phyloP scores from a whole-genome alignment of 2,329 filamentous ascomycete species.

The Fusarium caatingaense region DNA sequence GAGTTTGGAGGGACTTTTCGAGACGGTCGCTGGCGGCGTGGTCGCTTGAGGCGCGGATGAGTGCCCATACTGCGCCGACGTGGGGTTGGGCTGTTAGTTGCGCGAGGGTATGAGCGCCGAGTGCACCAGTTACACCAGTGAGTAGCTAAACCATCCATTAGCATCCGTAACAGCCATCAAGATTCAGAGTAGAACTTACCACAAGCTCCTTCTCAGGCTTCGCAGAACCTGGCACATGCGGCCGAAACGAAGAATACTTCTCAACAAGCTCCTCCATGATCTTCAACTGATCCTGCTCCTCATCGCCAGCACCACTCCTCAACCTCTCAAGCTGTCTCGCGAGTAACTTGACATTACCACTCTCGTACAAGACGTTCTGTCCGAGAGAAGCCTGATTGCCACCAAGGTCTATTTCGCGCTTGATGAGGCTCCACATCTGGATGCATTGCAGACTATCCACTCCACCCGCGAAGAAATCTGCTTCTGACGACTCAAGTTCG shows the following conservation, averaged over 20 bases:
- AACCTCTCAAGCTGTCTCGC: constrained; percentile 42
- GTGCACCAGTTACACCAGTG: constrained; percentile 70
- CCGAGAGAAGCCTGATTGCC: constrained; percentile 55
- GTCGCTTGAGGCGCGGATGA: constrained; percentile 33
- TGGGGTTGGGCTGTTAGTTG: constrained; percentile 68
- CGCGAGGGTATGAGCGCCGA: constrained; percentile 68
- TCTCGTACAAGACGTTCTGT: constrained; percentile 70
- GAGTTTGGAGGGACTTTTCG: constrained; percentile 16
- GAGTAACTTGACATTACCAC: constrained; percentile 46
- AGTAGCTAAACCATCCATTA: constrained; percentile 52
- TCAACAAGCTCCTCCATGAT: constrained; percentile 51
- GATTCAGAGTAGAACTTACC: constrained; percentile 16
- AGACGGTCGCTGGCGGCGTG: constrained; percentile 20
- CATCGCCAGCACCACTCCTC: constrained; percentile 20
- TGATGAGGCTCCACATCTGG: constrained; percentile 63
- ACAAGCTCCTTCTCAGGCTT: constrained; percentile 49
- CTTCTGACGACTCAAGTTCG: constrained; percentile 2
- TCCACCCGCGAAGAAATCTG: constrained; percentile 68
- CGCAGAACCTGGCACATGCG: constrained; percentile 34
- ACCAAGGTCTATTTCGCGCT: constrained; percentile 62
- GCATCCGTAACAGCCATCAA: background rate
- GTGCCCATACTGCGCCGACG: constrained; percentile 60
- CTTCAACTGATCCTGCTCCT: constrained; percentile 44
- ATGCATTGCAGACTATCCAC: constrained; percentile 70
- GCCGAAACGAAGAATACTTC: constrained; percentile 53